phyloP scores from a whole-genome alignment of 2,329 filamentous ascomycete genomes.

The Neonectria neomacrospora region DNA sequence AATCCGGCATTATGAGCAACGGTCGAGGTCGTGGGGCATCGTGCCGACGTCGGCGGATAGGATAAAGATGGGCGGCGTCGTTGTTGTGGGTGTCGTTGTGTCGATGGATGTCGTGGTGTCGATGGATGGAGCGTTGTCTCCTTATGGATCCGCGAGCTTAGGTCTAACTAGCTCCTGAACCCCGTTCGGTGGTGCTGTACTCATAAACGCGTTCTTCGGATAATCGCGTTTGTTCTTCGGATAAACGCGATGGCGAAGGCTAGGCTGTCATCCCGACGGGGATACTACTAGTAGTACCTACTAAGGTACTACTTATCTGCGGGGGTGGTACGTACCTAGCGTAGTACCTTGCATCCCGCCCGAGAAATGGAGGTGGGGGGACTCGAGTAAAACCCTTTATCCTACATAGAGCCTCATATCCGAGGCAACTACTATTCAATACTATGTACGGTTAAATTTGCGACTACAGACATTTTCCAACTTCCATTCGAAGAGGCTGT shows the following conservation, averaged over 20 bases:
- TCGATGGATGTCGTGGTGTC: constrained; percentile 17
- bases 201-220: constrained; percentile 41
- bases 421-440: not conserved
- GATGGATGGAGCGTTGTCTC: constrained; percentile 15
- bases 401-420: not conserved
- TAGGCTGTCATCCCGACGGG: not conserved
- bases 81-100: constrained; percentile 15
- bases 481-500: not conserved
- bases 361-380: not conserved
- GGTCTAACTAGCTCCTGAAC: constrained; percentile 33
- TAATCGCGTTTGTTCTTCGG: constrained; percentile 46
- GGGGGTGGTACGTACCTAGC: constrained; percentile 28
- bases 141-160: constrained; percentile 15
- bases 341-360: not conserved
- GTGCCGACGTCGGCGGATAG: constrained; percentile 38
- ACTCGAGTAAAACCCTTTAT: not conserved
- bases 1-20: constrained; percentile 60
- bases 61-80: constrained; percentile 10
- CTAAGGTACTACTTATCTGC: no score
- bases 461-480: not conserved
- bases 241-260: constrained; percentile 44
- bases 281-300: no score
- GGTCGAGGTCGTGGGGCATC: constrained; percentile 47
- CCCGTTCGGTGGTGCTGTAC: constrained; percentile 10
- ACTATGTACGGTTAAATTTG: no score